Evolutionary conservation across 1,284 basidiomycete genomes (phyloP).

Genomic region (Irpex lacteus): DNA sequence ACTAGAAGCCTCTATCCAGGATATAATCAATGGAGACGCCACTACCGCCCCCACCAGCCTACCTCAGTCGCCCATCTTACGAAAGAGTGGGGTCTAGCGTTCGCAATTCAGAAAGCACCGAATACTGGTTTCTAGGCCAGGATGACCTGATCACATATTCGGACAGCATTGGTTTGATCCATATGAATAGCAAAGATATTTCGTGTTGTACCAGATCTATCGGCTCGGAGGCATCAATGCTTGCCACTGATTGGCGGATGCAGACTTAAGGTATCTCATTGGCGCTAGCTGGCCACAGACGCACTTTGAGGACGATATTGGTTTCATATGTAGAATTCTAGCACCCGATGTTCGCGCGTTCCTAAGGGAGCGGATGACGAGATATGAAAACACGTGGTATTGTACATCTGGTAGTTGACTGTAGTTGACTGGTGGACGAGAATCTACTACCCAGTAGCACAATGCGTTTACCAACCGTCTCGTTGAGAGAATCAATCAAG

Average conservation of each 20-base stretch:
- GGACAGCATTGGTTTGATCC: background rate
- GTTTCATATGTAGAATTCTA: background rate
- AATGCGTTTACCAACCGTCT: background rate
- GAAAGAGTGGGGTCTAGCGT: constrained; percentile 17
- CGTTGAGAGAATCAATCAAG: constrained; percentile 29
- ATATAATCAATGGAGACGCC: constrained; percentile 68
- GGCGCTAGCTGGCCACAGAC: background rate
- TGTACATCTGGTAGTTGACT: background rate
- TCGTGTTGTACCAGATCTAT: background rate
- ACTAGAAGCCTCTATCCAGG: constrained; percentile 77
- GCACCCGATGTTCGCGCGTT: background rate
- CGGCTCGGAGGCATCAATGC: background rate
- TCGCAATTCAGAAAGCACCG: background rate
- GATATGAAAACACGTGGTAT: background rate
- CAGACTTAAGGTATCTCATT: background rate
- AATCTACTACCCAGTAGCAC: background rate
- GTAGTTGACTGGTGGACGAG: background rate
- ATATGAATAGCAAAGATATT: background rate
- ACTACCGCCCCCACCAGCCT: constrained; percentile 25
- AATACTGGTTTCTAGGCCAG: background rate
- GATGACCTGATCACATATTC: background rate
- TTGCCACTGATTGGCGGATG: background rate
- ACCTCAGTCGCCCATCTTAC: constrained; percentile 29
- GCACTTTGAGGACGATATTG: background rate
- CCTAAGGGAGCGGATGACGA: background rate